Base-by-base conservation (phyloP, 2,329 filamentous ascomycete species). In the Cryphonectria radicalis region DNA sequence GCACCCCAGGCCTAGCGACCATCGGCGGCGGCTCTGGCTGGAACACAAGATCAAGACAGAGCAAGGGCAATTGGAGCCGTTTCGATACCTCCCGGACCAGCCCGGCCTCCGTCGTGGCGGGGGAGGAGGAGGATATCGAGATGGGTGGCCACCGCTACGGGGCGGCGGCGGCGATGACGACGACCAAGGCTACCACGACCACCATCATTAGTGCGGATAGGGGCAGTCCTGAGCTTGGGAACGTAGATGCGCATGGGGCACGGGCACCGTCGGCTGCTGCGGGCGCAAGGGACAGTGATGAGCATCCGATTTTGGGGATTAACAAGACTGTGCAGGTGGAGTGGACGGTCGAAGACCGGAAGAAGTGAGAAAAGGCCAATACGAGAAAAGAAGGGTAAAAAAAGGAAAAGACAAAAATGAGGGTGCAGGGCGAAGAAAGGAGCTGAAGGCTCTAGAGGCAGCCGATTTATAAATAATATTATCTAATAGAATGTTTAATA, bases 291-390 rank as follows among this genome's bases (percentile, higher is more conserved):
- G 64, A 70, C 10, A 68, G 69, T 25, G 69, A 70, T 17, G 69
- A 70, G 57, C 63, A 50, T 70, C 64, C 66, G 17, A 66, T 68
- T 17, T 28, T 62, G 57, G 69, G 65, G 2, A 70, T 70, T 25
- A 70, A 60, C 5, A 53, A 70, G 57, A 70, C 64, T 3, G 46
- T 70, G 0, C 55, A 70, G 57, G 57, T 70, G 22, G 57, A 70
- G 35, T 70, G 69, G 69, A 63, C 64, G 11, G 53, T 66, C 1
- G 57, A 67, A 22, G 57, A 68, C 3, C 14, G 32, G 8, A 25
- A 43, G 14, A 64, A 14, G 17, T 64, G n/a, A 46, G 19, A 17
- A 40, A 3, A 13, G 11, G 37, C 10, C 37, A 11, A 37, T 37
- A 37, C 5, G 37, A 37, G 37, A 1, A 37, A 46, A n/a, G 14